Evolutionary conservation across 768 basidiomycete genomes (phyloP).

Genomic region (Rhizopogon sp.): DNA sequence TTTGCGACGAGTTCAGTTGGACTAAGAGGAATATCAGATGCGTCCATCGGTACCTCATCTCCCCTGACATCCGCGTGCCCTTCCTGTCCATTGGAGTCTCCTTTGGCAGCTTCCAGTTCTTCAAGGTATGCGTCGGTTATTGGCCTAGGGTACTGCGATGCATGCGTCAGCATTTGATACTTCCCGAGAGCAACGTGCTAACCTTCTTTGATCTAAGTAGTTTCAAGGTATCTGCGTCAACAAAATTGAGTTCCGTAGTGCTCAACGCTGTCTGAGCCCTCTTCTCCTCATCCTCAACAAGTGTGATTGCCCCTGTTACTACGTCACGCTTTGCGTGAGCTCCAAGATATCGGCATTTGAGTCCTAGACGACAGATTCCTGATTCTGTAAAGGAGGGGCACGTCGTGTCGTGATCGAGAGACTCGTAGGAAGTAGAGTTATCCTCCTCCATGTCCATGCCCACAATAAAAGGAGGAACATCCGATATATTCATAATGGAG

Average conservation of each 20-base stretch:
- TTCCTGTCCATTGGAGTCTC: conserved; percentile 8
- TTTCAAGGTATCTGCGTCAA: conserved; percentile 53
- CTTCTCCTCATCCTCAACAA: conserved; percentile 56
- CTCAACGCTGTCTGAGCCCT: conserved; percentile 42
- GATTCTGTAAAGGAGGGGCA: conserved; percentile 25
- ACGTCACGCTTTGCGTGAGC: conserved; percentile 57
- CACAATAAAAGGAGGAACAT: conserved; percentile 47
- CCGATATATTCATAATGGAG: conserved; percentile 34
- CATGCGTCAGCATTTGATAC: background rate
- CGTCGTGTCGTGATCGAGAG: conserved; percentile 16
- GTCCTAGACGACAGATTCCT: conserved; percentile 43
- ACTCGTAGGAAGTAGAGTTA: background rate
- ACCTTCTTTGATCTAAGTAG: conserved; percentile 68
- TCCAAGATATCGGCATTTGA: conserved; percentile 88
- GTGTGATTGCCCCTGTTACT: conserved; percentile 37
- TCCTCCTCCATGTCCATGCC: background rate
- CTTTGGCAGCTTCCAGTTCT: conserved; percentile 39
- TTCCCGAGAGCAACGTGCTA: conserved; percentile 2
- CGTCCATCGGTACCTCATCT: conserved; percentile 1
- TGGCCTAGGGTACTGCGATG: conserved; percentile 57
- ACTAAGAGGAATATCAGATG: background rate
- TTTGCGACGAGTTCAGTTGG: conserved; percentile 19
- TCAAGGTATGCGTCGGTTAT: conserved; percentile 58
- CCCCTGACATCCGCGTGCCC: conserved; percentile 6
- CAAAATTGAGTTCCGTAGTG: conserved; percentile 65